Conservation (phyloP, 1,284 basidiomycete species). For the Rhodotorula mucilaginosa region DNA sequence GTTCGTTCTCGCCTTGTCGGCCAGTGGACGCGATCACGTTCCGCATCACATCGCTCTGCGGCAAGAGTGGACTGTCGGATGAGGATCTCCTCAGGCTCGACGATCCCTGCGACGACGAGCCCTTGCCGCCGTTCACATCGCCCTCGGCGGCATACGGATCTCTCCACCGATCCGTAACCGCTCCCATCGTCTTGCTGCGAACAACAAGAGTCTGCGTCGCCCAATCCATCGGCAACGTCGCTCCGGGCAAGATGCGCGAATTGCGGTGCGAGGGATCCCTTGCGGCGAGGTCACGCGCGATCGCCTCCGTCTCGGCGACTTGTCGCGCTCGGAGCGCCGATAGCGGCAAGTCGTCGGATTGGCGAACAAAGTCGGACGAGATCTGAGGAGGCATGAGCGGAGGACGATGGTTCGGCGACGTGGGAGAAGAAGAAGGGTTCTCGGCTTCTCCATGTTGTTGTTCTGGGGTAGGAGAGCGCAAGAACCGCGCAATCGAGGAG, state of each 20-base stretch:
- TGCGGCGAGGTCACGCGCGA: conserved; percentile 1
- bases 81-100: background rate
- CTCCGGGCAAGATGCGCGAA: conserved; percentile 22
- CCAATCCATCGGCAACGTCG: conserved; percentile 2
- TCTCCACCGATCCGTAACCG: background rate
- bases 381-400: background rate
- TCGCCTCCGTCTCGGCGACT: background rate
- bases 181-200: conserved; percentile 6
- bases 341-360: background rate
- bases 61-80: background rate
- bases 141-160: background rate
- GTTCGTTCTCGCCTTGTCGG: background rate
- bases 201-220: background rate
- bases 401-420: too few species aligned
- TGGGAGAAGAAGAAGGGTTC: too few species aligned
- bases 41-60: background rate
- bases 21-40: background rate
- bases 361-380: conserved; percentile 15
- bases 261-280: conserved; percentile 1
- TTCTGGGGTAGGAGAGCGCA: background rate
- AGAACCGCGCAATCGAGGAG: background rate
- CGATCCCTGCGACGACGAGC: background rate
- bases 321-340: conserved; percentile 2
- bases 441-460: background rate
- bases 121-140: background rate